These are phyloP conservation scores for Serendipita sp. DNA, from an alignment of 768 basidiomycete genomes.

Conservation along the genomic window DNA sequence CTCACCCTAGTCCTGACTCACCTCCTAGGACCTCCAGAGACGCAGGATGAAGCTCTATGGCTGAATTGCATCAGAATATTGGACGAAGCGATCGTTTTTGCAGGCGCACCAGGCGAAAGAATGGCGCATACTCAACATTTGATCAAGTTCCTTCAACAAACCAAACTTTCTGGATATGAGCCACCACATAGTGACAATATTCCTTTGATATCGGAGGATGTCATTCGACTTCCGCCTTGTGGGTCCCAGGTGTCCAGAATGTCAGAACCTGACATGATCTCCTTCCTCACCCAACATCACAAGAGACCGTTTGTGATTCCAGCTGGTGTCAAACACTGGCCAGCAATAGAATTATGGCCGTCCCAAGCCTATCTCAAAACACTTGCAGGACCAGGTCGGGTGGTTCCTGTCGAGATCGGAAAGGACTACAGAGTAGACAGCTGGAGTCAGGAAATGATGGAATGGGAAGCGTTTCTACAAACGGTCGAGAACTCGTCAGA, in stretches of 20 bases:
- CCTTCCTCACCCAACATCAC: conserved; percentile 33
- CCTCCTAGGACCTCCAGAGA: conserved; percentile 10
- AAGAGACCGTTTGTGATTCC: conserved; percentile 58
- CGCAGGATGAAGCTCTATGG: conserved; percentile 17
- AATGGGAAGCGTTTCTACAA: conserved; percentile 46
- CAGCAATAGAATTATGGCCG: conserved; percentile 61
- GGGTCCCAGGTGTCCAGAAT: conserved; percentile 28
- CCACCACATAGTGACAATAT: background rate
- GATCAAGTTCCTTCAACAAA: conserved; percentile 34
- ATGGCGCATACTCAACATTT: conserved; percentile 52
- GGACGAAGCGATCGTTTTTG: conserved; percentile 71
- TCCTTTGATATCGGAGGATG: too few species aligned
- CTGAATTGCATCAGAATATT: conserved; percentile 38
- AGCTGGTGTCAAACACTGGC: conserved; percentile 53
- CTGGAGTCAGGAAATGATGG: conserved; percentile 71
- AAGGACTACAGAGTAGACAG: conserved; percentile 59
- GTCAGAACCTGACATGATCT: conserved; percentile 35
- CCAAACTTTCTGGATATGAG: conserved; percentile 3
- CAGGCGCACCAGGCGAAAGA: conserved; percentile 60
- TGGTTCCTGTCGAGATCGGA: conserved; percentile 86
- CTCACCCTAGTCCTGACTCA: conserved; percentile 39
- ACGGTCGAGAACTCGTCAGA: too few species aligned
- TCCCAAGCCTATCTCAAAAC: conserved; percentile 51
- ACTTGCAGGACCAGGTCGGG: conserved; percentile 60
- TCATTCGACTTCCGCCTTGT: conserved; percentile 14